Evolutionary conservation across 495 filamentous ascomycete species (phyloP), one percentile per base, ranked within the genome.

Genomic region (Podospora conica): DNA sequence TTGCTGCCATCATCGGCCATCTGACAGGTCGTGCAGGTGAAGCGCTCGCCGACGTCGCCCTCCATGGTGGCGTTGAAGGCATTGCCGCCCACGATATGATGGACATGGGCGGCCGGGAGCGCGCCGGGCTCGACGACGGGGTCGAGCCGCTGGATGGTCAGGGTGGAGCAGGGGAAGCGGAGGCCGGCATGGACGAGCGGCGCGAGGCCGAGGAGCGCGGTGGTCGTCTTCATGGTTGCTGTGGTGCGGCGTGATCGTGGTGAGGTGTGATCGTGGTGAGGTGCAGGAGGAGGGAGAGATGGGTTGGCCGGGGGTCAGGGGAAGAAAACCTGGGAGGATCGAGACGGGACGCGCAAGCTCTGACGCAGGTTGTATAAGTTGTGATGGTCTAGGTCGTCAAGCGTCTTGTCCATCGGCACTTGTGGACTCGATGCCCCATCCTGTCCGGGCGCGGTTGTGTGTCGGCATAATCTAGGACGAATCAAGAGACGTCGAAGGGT

Each of bases 1-100:
- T 73, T 73, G 63, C 69, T 71, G 40, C 71, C 69, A 31, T 73
- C 69, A 18, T 73, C 71, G 12, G 67, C 25, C 63, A 73, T 67
- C 27, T 69, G 65, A 68, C 71, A 73, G 6, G 71, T 73, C 5
- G 71, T 73, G 58, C 71, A 73, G 20, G 68, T 78, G 11, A 72
- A 79, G 58, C 75, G 63, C 69, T 73, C 75, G 9, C 78, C 77
- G n/a, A 82, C 74, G 40, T 83, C 81, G n/a, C 78, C 78, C 20
- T 78, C 73, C 81, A 82, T 82, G 28, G 78, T 75, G 25, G 78
- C 78, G 62, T 81, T 79, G 74, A 83, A 83, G 55, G 76, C 78
- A 72, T 83, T 81, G 57, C 81, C 81, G 55, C 81, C 81, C 3
- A 81, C 79, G 23, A 83, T 79, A 53, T 80, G 78, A 65, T 83